A percentile compares a stretch with the other conserved stretches of the same genome.
These are phyloP conservation scores for Arabis alpina DNA, from an alignment of 345 rosid genomes.

Conservation along the genomic window DNA sequence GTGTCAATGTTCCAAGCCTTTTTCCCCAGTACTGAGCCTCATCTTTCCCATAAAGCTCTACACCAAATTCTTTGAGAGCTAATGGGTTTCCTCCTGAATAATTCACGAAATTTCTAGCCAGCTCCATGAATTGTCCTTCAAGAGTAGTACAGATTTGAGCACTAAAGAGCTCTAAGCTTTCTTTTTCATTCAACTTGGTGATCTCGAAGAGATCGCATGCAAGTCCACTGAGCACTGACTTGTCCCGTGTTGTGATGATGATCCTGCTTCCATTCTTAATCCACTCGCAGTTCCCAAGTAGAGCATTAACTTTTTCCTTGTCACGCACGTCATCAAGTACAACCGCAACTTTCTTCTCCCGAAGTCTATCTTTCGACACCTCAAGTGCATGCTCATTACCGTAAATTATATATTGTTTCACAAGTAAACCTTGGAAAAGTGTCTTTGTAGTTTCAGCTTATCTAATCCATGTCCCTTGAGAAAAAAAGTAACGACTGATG, in stretches of 20 bases:
- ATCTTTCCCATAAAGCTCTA: background rate
- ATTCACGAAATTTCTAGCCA: constrained; percentile 9
- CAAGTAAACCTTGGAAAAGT: background rate
- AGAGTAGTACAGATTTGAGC: background rate
- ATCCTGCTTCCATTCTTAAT: constrained; percentile 32
- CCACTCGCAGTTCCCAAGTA: background rate
- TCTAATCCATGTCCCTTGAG: background rate
- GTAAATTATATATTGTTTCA: background rate
- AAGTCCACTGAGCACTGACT: constrained; percentile 11
- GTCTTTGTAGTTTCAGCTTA: too few relatives aligned
- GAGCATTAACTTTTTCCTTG: background rate
- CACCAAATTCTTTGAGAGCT: constrained; percentile 39
- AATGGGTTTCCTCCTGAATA: constrained; percentile 40
- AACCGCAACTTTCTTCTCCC: background rate
- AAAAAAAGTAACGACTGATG: background rate
- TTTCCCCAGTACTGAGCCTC: constrained; percentile 29
- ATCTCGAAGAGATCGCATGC: background rate
- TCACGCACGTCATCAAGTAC: constrained; percentile 10
- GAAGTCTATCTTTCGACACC: background rate
- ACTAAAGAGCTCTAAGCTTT: constrained; percentile 26
- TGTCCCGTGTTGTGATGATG: constrained; percentile 30
- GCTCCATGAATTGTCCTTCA: background rate
- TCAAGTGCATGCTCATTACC: background rate
- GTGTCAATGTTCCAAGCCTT: constrained; percentile 15
- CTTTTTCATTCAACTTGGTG: background rate